A percentile compares a stretch with the other conserved stretches of the same genome.
Evolutionary conservation across 2,329 filamentous ascomycete species (phyloP).

Genomic region (Pseudomassariella vexata): DNA sequence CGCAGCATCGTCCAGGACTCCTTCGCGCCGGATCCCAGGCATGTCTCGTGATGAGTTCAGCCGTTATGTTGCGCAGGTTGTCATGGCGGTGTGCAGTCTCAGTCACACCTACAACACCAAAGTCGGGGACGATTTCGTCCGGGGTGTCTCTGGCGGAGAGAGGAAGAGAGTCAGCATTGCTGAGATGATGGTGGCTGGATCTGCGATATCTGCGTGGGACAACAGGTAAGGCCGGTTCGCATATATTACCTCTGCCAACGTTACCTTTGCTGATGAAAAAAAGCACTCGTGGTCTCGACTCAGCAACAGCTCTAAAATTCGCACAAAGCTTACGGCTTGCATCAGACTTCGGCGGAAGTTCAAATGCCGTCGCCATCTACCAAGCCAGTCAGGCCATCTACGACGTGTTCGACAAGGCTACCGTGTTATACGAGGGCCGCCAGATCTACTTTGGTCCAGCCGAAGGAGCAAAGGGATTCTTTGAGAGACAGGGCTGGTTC

Average conservation of each 20-base stretch:
- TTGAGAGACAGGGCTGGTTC: constrained; percentile 62
- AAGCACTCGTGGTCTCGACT: constrained; percentile 65
- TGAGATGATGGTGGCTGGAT: constrained; percentile 64
- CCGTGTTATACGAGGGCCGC: constrained; percentile 53
- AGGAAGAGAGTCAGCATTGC: constrained; percentile 78
- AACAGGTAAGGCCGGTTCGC: constrained; percentile 16
- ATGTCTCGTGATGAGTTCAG: constrained; percentile 56
- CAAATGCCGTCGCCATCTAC: constrained; percentile 64
- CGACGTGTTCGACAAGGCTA: constrained; percentile 56
- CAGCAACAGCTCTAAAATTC: constrained; percentile 68
- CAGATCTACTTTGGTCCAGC: constrained; percentile 63
- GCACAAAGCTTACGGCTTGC: constrained; percentile 60
- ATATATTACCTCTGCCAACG: constrained; percentile 44
- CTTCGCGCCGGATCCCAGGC: constrained; percentile 56
- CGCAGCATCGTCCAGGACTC: constrained; percentile 63
- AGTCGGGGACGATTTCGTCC: constrained; percentile 68
- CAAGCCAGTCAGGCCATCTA: constrained; percentile 62
- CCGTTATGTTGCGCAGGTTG: constrained; percentile 57
- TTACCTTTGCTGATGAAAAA: constrained; percentile 27
- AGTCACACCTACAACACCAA: constrained; percentile 67
- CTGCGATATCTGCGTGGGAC: constrained; percentile 35
- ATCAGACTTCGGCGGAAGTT: constrained; percentile 57
- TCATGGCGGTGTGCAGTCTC: constrained; percentile 68
- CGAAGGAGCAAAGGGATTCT: constrained; percentile 54
- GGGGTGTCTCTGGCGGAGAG: constrained; percentile 66